Evolutionary conservation across 2,329 filamentous ascomycete species (phyloP), one percentile per base, ranked within the genome.

Genomic region (Madurella fahalii): DNA sequence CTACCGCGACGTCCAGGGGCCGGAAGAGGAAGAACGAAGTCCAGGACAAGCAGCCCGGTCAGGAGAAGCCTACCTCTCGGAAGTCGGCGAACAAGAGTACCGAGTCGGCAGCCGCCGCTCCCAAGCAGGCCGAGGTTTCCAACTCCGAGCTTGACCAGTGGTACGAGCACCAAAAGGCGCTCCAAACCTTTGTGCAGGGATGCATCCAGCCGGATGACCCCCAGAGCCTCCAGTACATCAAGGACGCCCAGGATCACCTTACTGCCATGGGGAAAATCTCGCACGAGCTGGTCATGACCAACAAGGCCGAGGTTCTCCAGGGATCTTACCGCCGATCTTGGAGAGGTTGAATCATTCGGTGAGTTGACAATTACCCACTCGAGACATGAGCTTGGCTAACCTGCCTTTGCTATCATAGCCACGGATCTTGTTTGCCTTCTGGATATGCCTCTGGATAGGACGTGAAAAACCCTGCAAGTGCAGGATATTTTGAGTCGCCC

Each of bases 141-240:
- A 52, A 55, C 39, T 51, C 55, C 16, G 59, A 66, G 50, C 47
- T 62, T 50, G 75, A 81, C 57, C 74, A 80, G 63, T 84, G 80
- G 81, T 72, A 80, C 64, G 79, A 84, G 60, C 82, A 86, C 70
- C 85, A 82, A 69, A 79, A 78, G 65, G 78, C 77, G 39, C 78
- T 90, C 47, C 79, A 86, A 62, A 76, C 76, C 57, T 80, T 87
- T 40, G 73, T 85, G 43, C 71, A 73, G 50, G 71, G 70, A 45
- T 74, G 80, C 56, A 68, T 64, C 61, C 74, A 77, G 64, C 79
- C 79, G 15, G 74, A 77, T 59, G 78, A 81, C 58, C 68, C 74
- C 50, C 74, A 80, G 58, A 80, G 78, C 58, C 69, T 82, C 58
- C 74, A 81, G 57, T 76, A 79, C 52, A 75, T 86, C 63, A 69